phyloP scores from a whole-genome alignment of 192 early-diverging fungal genomes.

The Mortierella alpina region DNA sequence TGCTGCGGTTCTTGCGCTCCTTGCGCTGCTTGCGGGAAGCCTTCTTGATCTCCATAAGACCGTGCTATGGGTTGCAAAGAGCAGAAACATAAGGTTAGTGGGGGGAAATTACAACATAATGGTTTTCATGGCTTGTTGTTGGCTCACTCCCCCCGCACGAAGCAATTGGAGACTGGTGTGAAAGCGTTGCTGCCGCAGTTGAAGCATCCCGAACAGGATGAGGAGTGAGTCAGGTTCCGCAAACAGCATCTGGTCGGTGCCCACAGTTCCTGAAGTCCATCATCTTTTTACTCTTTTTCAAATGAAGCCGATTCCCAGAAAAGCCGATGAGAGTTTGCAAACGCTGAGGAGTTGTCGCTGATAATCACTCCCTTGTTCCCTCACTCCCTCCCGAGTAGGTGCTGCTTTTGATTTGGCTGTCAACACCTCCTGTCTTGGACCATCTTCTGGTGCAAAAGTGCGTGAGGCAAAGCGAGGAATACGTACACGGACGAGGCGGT shows the following conservation, averaged over 20 bases:
- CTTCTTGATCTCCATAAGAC: slow-evolving; percentile 72
- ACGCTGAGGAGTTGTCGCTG: neutral
- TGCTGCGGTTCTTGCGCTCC: slow-evolving; percentile 97
- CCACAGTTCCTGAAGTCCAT: too few species aligned
- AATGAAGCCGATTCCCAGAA: neutral
- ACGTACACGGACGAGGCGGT: slow-evolving; percentile 86
- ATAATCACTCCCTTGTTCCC: too few species aligned
- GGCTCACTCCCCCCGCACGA: too few species aligned
- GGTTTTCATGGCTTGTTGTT: too few species aligned
- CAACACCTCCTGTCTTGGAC: neutral
- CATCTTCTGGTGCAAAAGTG: neutral
- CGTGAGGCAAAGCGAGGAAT: neutral
- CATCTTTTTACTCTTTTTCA: too few species aligned
- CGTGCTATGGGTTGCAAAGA: slow-evolving; percentile 42
- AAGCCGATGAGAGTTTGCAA: neutral
- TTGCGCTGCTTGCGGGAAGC: slow-evolving; percentile 96
- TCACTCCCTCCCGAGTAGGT: neutral
- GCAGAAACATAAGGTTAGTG: slow-evolving; percentile 5
- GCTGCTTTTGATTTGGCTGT: neutral
- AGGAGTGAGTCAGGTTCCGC: too few species aligned
- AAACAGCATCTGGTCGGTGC: too few species aligned
- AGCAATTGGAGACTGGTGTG: neutral
- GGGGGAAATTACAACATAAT: neutral
- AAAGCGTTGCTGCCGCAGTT: neutral
- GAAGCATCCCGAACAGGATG: too few species aligned